phyloP scores from a whole-genome alignment of 2,329 filamentous ascomycete genomes.

The Pseudogymnoascus sp. region DNA sequence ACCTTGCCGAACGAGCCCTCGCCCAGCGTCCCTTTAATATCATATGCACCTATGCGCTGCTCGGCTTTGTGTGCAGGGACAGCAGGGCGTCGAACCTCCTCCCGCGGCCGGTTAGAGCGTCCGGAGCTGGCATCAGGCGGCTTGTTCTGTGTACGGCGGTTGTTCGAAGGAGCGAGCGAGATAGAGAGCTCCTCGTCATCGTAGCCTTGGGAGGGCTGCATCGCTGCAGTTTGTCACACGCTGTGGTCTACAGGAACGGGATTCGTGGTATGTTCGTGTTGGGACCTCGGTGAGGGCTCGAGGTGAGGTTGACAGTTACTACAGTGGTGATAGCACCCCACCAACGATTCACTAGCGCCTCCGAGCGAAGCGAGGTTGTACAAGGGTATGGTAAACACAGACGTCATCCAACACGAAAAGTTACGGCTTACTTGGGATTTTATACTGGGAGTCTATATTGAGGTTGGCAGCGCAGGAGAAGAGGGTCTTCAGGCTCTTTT shows the following conservation, averaged over 20 bases:
- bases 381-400: slow-evolving; percentile 2
- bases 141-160: slow-evolving; percentile 43
- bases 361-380: slow-evolving; percentile 6
- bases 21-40: slow-evolving; percentile 80
- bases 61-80: slow-evolving; percentile 49
- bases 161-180: slow-evolving; percentile 59
- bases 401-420: neutral
- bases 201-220: slow-evolving; percentile 37
- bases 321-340: slow-evolving; percentile 5
- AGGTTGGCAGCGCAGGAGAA: neutral
- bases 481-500: neutral
- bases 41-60: slow-evolving; percentile 87
- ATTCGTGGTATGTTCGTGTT: slow-evolving; percentile 3
- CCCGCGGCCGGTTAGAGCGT: slow-evolving; percentile 16
- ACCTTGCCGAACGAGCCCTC: slow-evolving; percentile 99
- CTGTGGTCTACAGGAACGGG: neutral
- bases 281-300: slow-evolving; percentile 6
- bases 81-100: slow-evolving; percentile 19
- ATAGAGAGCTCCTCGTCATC: slow-evolving; percentile 81
- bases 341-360: slow-evolving; percentile 7
- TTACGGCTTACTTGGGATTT: neutral
- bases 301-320: slow-evolving; percentile 2
- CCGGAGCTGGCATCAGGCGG: slow-evolving; percentile 26
- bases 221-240: slow-evolving; percentile 7
- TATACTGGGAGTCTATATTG: neutral